Evolutionary conservation across 805 yeast genomes (phyloP).

Genomic region (Candida sphagnicola): DNA sequence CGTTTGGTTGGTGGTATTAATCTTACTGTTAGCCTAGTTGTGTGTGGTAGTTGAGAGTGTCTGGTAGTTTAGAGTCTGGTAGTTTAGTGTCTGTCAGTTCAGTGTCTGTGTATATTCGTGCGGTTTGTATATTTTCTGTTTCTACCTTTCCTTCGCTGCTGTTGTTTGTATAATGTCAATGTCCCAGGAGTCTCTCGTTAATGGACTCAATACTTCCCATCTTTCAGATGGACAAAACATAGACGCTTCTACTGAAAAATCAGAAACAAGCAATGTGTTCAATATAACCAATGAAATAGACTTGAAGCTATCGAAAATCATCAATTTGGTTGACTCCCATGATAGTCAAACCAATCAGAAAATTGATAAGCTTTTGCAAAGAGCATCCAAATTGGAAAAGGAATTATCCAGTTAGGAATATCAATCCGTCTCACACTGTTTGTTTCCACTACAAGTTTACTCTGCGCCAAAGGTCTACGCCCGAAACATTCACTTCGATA

Average conservation of each 20-base stretch:
- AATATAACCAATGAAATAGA: slow-evolving; percentile 36
- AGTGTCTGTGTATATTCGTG: too few species aligned
- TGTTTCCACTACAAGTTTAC: too few species aligned
- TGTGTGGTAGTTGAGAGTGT: too few species aligned
- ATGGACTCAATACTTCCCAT: slow-evolving; percentile 3
- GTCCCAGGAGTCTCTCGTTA: slow-evolving; percentile 3
- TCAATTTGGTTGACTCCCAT: slow-evolving; percentile 19
- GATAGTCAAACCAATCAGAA: slow-evolving; percentile 26
- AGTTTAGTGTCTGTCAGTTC: too few species aligned
- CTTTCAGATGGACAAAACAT: neutral
- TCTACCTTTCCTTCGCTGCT: too few species aligned
- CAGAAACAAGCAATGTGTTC: slow-evolving; percentile 14
- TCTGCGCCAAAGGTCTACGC: too few species aligned
- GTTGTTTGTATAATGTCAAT: neutral
- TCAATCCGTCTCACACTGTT: too few species aligned
- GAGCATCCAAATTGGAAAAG: slow-evolving; percentile 6
- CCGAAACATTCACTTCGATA: too few species aligned
- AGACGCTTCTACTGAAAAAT: slow-evolving; percentile 6
- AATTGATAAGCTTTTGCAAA: slow-evolving; percentile 21
- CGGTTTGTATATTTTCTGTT: too few species aligned
- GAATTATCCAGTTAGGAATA: neutral
- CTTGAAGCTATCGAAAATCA: slow-evolving; percentile 16
- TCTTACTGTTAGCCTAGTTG: too few species aligned
- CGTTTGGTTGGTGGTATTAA: too few species aligned
- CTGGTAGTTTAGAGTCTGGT: too few species aligned